phyloP scores from a whole-genome alignment of 495 filamentous ascomycete genomes.

The Aspergillus baeticus region DNA sequence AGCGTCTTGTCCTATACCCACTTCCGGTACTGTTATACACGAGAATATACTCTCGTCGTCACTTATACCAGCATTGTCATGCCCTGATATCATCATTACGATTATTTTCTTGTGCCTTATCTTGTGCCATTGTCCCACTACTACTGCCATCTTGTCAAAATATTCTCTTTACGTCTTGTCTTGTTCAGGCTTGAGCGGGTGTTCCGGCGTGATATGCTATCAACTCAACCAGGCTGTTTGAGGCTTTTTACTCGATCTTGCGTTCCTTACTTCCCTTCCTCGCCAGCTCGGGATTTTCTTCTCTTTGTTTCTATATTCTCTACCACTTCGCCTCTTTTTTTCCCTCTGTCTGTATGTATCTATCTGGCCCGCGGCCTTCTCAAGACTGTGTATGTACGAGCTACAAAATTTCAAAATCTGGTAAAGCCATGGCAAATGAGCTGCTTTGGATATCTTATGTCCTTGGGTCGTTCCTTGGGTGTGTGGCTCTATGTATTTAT shows the following conservation, averaged over 20 bases:
- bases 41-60: background rate
- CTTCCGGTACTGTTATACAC: background rate
- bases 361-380: background rate
- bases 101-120: background rate
- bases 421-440: background rate
- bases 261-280: slow-evolving; percentile 12
- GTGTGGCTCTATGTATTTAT: too few relatives aligned
- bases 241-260: background rate
- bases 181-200: slow-evolving; percentile 20
- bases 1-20: background rate
- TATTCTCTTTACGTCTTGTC: slow-evolving; percentile 1
- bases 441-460: too few relatives aligned
- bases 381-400: slow-evolving; percentile 5
- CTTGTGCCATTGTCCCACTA: background rate
- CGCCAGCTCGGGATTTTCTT: background rate
- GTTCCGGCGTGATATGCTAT: slow-evolving; percentile 19
- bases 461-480: too few relatives aligned
- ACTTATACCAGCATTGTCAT: background rate
- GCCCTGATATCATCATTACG: background rate
- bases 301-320: background rate
- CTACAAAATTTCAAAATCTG: background rate
- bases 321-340: background rate
- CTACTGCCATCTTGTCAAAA: slow-evolving; percentile 4
- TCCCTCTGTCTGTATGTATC: slow-evolving; percentile 5
- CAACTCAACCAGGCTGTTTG: slow-evolving; percentile 16